Evolutionary conservation across 2,329 filamentous ascomycete species (phyloP).

Genomic region (Exserohilum turcica): DNA sequence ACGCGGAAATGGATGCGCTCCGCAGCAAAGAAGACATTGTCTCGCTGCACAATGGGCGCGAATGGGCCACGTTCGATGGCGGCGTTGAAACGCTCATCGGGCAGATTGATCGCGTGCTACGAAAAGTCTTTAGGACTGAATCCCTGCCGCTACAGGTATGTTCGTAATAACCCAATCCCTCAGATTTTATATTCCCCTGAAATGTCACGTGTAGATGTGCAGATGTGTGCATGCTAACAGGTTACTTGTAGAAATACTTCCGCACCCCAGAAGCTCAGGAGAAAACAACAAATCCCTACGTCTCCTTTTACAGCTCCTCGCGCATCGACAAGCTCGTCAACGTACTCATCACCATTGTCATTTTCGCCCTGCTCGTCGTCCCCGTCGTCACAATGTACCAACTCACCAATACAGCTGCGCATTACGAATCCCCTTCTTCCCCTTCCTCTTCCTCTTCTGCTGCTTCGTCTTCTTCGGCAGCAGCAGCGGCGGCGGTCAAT

Average conservation of each 20-base stretch:
- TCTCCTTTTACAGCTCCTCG: constrained; percentile 46
- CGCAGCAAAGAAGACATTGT: constrained; percentile 50
- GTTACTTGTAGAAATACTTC: constrained; percentile 40
- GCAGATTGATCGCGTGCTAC: constrained; percentile 30
- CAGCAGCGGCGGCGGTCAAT: constrained; percentile 1
- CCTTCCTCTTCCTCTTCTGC: too few relatives aligned
- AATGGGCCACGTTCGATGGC: constrained; percentile 50
- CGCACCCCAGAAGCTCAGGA: constrained; percentile 46
- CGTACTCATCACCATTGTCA: constrained; percentile 50
- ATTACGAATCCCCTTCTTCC: not conserved
- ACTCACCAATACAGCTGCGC: constrained; percentile 33
- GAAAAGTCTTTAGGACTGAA: constrained; percentile 28
- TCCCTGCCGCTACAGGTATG: constrained; percentile 35
- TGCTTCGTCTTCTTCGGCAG: too few relatives aligned
- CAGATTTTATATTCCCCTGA: too few relatives aligned
- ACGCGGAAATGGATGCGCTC: constrained; percentile 46
- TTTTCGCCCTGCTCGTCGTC: constrained; percentile 50
- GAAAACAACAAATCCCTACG: constrained; percentile 42
- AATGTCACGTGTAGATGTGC: too few relatives aligned
- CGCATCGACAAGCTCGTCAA: constrained; percentile 50
- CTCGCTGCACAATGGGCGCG: constrained; percentile 47
- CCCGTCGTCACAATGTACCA: constrained; percentile 51
- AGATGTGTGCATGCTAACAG: not conserved
- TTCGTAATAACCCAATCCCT: not conserved
- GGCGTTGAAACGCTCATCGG: constrained; percentile 44